Evolutionary conservation across 2,329 filamentous ascomycete genomes (phyloP).

Genomic region (Rugonectria rugulosa): DNA sequence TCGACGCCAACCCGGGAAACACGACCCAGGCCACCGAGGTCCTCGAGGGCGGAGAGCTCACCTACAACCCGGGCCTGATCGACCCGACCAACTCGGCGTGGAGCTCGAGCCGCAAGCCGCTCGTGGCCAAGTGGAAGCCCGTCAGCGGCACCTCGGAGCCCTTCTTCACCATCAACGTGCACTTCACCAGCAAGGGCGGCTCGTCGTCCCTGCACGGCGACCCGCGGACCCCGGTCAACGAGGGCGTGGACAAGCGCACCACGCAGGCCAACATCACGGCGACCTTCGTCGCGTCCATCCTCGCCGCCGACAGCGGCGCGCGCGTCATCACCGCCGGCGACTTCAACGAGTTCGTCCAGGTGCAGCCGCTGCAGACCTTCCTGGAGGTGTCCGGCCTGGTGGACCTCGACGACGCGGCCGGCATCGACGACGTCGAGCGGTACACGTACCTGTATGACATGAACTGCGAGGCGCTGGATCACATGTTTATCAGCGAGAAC

Average conservation of each 20-base stretch:
- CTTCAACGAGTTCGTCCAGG: slow-evolving; percentile 76
- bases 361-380: slow-evolving; percentile 65
- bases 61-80: slow-evolving; percentile 74
- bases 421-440: slow-evolving; percentile 62
- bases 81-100: slow-evolving; percentile 68
- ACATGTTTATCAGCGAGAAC: slow-evolving; percentile 70
- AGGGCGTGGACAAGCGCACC: slow-evolving; percentile 63
- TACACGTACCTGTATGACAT: slow-evolving; percentile 77
- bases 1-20: slow-evolving; percentile 64
- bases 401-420: slow-evolving; percentile 68
- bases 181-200: slow-evolving; percentile 72
- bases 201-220: slow-evolving; percentile 71
- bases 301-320: slow-evolving; percentile 62
- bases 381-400: slow-evolving; percentile 59
- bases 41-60: slow-evolving; percentile 61
- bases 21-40: slow-evolving; percentile 64
- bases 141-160: slow-evolving; percentile 57
- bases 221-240: slow-evolving; percentile 70
- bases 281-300: slow-evolving; percentile 64
- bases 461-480: slow-evolving; percentile 75
- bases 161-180: slow-evolving; percentile 77
- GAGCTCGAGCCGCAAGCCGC: slow-evolving; percentile 69
- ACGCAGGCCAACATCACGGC: slow-evolving; percentile 67
- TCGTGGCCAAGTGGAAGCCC: slow-evolving; percentile 71
- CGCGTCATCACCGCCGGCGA: slow-evolving; percentile 70